Evolutionary conservation across 106 monocot genomes (phyloP), one percentile per base, ranked within the genome.

Genomic region (Acanthochlamys bracteata): DNA sequence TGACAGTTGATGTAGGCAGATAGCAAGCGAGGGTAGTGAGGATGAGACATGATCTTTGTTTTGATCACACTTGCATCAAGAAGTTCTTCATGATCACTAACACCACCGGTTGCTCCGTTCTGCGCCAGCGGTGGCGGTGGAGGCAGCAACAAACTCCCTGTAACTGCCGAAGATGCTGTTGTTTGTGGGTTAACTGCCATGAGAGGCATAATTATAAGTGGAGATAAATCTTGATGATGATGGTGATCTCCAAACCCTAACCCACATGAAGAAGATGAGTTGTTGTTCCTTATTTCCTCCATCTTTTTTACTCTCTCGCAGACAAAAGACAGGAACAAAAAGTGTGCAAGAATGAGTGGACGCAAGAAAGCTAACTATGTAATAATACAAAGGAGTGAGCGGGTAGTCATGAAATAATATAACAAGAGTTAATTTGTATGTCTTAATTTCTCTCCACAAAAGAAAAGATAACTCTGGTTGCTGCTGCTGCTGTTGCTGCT

Each of bases 41-140:
- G 88, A 24, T 89, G 88, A 8, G 83, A 78, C 73, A 89, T 77
- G 88, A 89, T 89, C 75, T 73, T 80, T 27, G 88, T 74, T 70
- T 89, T 89, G 75, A 81, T 70, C 59, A 59, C 41, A 33, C 43
- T 57, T 33, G 10, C 23, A 21, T 76, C 75, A 23, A 33, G 43
- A 26, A 64, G 65, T 11, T 63, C 64, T 0, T 16, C 16, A 39
- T 17, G 65, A 7, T 14, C 12, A 15, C 41, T 20, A 24, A 25
- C 25, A 57, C 57, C 39, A 62, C 45, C 39, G 47, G 56, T 10
- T 43, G 25, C 19, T 51, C 39, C 12, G 63, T 42, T 21, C 42
- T 41, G 23, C 40, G 20, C 27, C 55, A 21, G 9, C 62, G 26
- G 4, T 7, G 70, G 33, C 7, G 71, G 63, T 10, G 67, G 71